phyloP scores from a whole-genome alignment of 345 rosid genomes.

The Acer campestre region DNA sequence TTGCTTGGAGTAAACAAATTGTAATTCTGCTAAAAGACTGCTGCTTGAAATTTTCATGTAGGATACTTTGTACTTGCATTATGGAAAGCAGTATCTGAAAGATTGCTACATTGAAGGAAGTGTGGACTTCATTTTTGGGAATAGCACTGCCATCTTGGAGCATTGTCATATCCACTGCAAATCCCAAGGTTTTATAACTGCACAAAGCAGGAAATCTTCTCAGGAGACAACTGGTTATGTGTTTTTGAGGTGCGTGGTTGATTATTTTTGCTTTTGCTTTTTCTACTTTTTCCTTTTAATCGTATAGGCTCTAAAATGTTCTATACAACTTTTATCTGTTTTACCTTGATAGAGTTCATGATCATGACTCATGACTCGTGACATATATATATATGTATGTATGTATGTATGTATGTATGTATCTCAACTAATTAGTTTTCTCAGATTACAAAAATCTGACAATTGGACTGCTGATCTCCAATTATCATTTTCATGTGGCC shows the following conservation, averaged over 20 bases:
- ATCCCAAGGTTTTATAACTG: slow-evolving; percentile 80
- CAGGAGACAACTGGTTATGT: slow-evolving; percentile 92
- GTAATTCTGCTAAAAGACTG: slow-evolving; percentile 2
- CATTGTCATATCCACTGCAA: slow-evolving; percentile 98
- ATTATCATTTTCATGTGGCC: not conserved
- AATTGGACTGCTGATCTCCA: not conserved
- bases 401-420: not conserved
- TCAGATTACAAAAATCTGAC: not conserved
- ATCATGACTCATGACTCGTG: not conserved
- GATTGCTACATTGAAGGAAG: slow-evolving; percentile 94
- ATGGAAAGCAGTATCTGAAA: slow-evolving; percentile 88
- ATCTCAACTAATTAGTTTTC: not conserved
- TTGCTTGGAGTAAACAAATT: not conserved
- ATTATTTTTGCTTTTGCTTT: not conserved
- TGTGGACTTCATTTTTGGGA: slow-evolving; percentile 94
- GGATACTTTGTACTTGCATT: slow-evolving; percentile 93
- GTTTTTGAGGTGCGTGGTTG: slow-evolving; percentile 64
- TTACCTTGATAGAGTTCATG: slow-evolving; percentile 9
- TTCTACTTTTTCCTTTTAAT: not conserved
- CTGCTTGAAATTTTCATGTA: slow-evolving; percentile 32
- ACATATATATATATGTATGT: no score
- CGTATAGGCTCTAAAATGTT: not conserved
- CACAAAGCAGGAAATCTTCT: slow-evolving; percentile 96
- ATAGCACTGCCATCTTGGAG: slow-evolving; percentile 91
- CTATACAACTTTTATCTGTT: not conserved